phyloP scores from a whole-genome alignment of 441 rosid species.

The Euphorbia celastroides region DNA sequence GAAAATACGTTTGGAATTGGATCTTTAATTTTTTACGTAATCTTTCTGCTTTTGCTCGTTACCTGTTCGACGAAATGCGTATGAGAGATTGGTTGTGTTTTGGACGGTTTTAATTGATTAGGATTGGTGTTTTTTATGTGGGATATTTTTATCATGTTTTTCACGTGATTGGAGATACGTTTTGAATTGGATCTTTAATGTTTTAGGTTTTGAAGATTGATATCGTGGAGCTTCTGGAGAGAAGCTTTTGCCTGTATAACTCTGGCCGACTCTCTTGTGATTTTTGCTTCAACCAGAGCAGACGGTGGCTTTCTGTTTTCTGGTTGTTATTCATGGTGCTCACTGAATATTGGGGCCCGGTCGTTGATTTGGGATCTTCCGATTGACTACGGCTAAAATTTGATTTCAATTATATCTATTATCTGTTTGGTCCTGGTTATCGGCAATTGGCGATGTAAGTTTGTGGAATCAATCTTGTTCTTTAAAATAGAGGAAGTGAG shows the following conservation, averaged over 20 bases:
- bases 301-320: conserved; percentile 36
- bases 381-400: conserved; percentile 69
- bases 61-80: no score
- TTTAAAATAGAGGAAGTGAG: conserved; percentile 4
- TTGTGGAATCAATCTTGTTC: not conserved
- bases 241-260: conserved; percentile 49
- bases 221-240: conserved; percentile 38
- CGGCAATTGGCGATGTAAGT: conserved; percentile 33
- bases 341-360: conserved; percentile 11
- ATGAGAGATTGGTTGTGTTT: no score
- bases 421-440: conserved; percentile 2
- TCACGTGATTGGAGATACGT: not conserved
- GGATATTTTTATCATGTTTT: not conserved
- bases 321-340: conserved; percentile 24
- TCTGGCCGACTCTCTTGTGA: conserved; percentile 64
- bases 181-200: not conserved
- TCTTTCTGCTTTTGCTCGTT: no score
- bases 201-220: conserved; percentile 9
- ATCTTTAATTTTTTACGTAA: no score
- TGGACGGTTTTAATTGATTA: no score
- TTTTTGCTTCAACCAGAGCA: conserved; percentile 40
- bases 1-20: no score
- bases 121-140: no score
- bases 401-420: not conserved
- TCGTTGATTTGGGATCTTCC: conserved; percentile 61